These are phyloP conservation scores for Yamadazyma laniorum DNA, from an alignment of 805 yeast species.

Conservation along the genomic window DNA sequence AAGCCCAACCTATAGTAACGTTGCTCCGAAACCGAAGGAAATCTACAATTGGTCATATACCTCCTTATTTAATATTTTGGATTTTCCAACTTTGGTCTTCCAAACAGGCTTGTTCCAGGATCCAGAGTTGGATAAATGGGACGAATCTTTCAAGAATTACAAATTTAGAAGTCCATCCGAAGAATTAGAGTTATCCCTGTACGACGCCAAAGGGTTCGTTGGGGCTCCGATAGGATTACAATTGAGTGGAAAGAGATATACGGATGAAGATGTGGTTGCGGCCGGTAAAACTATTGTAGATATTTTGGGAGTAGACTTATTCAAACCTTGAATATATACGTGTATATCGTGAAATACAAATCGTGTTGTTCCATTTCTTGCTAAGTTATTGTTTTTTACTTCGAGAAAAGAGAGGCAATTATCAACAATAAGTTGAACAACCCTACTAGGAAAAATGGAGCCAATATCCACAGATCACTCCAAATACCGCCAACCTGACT, in stretches of 20 bases:
- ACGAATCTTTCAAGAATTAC: constrained; percentile 22
- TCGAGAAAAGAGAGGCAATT: background rate
- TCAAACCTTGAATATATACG: background rate
- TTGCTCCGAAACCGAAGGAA: constrained; percentile 63
- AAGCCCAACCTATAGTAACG: constrained; percentile 65
- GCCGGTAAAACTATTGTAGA: constrained; percentile 41
- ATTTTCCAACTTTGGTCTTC: constrained; percentile 63
- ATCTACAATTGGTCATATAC: constrained; percentile 81
- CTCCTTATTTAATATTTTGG: constrained; percentile 67
- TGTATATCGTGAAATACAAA: background rate
- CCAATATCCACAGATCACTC: constrained; percentile 55
- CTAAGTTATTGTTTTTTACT: background rate
- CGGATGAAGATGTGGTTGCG: constrained; percentile 56
- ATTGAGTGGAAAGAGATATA: constrained; percentile 51
- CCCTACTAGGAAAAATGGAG: constrained; percentile 58
- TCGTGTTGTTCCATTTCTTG: background rate
- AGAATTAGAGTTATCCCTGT: constrained; percentile 45
- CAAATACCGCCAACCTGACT: constrained; percentile 61
- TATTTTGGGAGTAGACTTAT: constrained; percentile 20
- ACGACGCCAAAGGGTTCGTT: constrained; percentile 45
- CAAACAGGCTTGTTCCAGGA: constrained; percentile 64
- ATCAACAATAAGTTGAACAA: constrained; percentile 31
- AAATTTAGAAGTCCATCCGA: constrained; percentile 46
- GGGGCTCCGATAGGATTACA: constrained; percentile 59
- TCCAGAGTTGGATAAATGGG: constrained; percentile 51